A percentile compares a stretch with the other conserved stretches of the same genome.
Conservation (phyloP, 352 stramenopile species). For the Phytopythium vexans region DNA sequence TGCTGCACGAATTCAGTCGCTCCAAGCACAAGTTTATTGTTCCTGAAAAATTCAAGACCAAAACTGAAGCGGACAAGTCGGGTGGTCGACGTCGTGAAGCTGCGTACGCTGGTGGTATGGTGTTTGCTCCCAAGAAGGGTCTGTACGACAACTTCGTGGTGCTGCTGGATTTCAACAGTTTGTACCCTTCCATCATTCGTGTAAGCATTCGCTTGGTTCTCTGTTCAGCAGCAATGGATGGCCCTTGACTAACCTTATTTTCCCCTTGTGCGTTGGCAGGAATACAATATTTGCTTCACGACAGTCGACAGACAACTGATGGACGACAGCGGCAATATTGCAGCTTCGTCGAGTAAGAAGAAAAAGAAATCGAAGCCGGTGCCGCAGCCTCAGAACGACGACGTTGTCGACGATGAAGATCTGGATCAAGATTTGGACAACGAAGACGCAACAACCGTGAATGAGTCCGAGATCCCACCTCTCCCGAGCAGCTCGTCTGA, state of each 20-base stretch:
- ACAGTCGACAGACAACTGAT: conserved; percentile 92
- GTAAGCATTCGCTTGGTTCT: conserved; percentile 9
- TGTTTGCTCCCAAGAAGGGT: conserved; percentile 99
- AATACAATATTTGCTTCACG: conserved; percentile 99
- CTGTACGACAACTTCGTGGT: conserved; percentile 99
- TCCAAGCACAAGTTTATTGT: conserved; percentile 97
- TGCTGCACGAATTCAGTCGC: conserved; percentile 98
- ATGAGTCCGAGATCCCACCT: conserved; percentile 86
- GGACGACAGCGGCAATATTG: conserved; percentile 34
- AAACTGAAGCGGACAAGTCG: conserved; percentile 55
- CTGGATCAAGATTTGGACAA: conserved; percentile 67
- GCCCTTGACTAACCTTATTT: conserved; percentile 2
- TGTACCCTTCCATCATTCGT: conserved; percentile 99
- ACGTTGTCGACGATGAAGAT: conserved; percentile 79
- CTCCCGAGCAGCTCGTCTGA: conserved; percentile 66
- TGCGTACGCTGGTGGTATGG: conserved; percentile 98
- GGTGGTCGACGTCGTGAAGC: conserved; percentile 70
- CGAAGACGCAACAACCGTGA: conserved; percentile 33
- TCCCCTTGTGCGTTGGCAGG: conserved; percentile 55
- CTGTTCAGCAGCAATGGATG: too few species aligned
- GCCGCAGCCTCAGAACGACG: conserved; percentile 53
- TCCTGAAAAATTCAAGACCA: conserved; percentile 91
- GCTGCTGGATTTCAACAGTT: conserved; percentile 99
- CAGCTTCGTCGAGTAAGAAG: conserved; percentile 39
- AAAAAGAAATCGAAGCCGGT: conserved; percentile 60